Percentiles rank a stretch among this genome's conserved stretches.
These are phyloP conservation scores for Amanita subjunquillea DNA, from an alignment of 768 basidiomycete species.

Conservation along the genomic window DNA sequence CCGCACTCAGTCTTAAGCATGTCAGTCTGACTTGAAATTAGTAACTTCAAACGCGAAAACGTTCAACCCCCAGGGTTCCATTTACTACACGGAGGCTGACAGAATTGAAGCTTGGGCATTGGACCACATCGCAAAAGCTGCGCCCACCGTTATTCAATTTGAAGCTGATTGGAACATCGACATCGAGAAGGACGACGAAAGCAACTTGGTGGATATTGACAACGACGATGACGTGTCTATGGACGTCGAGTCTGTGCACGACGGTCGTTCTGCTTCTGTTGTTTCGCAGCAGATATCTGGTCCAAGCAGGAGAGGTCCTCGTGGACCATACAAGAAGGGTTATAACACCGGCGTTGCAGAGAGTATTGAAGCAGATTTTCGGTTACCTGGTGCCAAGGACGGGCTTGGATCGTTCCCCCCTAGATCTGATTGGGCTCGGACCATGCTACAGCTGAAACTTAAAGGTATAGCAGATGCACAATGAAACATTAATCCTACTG, in stretches of 20 bases:
- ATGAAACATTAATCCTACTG: not conserved
- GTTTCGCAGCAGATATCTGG: constrained; percentile 29
- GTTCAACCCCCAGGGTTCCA: constrained; percentile 67
- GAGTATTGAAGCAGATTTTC: constrained; percentile 57
- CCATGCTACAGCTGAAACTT: constrained; percentile 64
- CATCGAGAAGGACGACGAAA: constrained; percentile 56
- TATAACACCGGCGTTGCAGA: constrained; percentile 23
- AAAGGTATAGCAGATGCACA: constrained; percentile 38
- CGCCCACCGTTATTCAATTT: constrained; percentile 68
- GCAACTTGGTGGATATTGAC: constrained; percentile 25
- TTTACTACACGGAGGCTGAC: constrained; percentile 69
- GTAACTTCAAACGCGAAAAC: constrained; percentile 66
- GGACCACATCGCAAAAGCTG: constrained; percentile 63
- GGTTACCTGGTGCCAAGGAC: constrained; percentile 68
- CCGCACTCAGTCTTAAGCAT: constrained; percentile 4
- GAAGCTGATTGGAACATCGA: constrained; percentile 84
- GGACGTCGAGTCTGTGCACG: constrained; percentile 26
- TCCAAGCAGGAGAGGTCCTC: constrained; percentile 29
- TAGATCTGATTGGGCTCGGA: constrained; percentile 59
- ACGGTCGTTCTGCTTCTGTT: constrained; percentile 37
- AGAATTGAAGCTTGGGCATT: constrained; percentile 59
- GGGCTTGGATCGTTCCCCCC: constrained; percentile 66
- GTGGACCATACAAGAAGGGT: constrained; percentile 44
- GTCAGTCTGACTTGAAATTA: constrained; percentile 57
- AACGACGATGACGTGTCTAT: constrained; percentile 30